Base-by-base conservation (phyloP, 345 rosid genomes). In the Carallia brachiata region DNA sequence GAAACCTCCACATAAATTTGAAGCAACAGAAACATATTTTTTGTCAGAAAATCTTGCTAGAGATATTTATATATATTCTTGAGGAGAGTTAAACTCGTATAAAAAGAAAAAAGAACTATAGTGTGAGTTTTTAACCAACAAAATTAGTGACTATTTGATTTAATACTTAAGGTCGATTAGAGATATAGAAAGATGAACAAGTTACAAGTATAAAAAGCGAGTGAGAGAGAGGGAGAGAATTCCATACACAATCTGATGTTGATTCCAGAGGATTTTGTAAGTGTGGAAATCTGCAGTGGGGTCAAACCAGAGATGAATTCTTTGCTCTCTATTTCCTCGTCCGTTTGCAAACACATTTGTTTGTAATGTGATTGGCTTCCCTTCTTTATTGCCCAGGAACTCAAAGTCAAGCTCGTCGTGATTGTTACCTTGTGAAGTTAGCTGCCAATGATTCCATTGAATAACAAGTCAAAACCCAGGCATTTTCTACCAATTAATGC, bases 351-450 rank as follows among this genome's bases (percentile, higher is more conserved):
- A 88, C 52, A 90, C 88, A 61, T 90, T 90, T 44, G 96, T 92
- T 17, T 92, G 92, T 48, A 90, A 54, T 7, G 52, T 48, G 48
- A 71, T 71, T 6, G 92, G 89, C 68, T 84, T 79, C 19, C 89
- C 90, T 83, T 79, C 82, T 68, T 61, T 74, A 44, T 84, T 84
- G 1, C 97, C 97, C 36, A 87, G 66, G 69, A 92, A 92, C 81
- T 92, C 94, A 16, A 90, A 84, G 78, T 90, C 97, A 18, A 86
- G 34, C 75, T 92, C 96, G 54, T 88, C 92, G 3, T 80, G 96
- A 48, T 57, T 57, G 27, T 74, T 34, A 6, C 78, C 83, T 4
- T 75, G 59, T 0, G 96, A 90, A 59, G 71, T 80, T 47, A 84
- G 77, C 93, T 88, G 82, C 55, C 61, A 53, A 1, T 17, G 12